Evolutionary conservation across 108 stramenopile genomes (phyloP).

Genomic region (Hondaea fermentalgiana): DNA sequence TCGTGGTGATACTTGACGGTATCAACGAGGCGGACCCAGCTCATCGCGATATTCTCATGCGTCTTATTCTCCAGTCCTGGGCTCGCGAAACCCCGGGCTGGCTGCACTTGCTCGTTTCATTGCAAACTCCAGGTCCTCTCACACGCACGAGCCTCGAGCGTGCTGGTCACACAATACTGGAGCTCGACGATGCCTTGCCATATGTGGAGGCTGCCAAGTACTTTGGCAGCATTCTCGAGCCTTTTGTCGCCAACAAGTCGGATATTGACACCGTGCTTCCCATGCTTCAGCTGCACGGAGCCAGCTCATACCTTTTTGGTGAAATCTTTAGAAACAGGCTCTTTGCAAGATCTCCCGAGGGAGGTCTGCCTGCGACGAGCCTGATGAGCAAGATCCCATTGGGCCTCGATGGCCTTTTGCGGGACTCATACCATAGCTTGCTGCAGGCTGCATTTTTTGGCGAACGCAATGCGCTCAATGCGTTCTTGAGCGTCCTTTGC

Average conservation of each 20-base stretch:
- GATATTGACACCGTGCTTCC: too few species aligned
- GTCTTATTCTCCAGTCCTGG: not conserved
- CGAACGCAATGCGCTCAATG: not conserved
- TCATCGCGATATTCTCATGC: not conserved
- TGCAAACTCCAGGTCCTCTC: not conserved
- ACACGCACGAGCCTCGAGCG: not conserved
- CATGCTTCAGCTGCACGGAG: too few species aligned
- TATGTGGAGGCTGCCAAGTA: too few species aligned
- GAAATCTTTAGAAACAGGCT: too few species aligned
- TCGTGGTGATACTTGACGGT: not conserved
- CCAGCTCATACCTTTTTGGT: too few species aligned
- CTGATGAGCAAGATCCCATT: too few species aligned
- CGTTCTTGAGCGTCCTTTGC: not conserved
- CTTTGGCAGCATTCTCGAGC: too few species aligned
- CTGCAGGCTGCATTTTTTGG: not conserved
- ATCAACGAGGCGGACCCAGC: not conserved
- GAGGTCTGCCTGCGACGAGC: too few species aligned
- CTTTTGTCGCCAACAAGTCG: too few species aligned
- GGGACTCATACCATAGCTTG: not conserved
- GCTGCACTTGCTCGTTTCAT: not conserved
- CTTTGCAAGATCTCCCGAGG: too few species aligned
- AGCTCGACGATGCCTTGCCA: not conserved
- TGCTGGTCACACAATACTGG: not conserved
- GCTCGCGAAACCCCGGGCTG: not conserved
- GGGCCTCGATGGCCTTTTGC: not conserved